Evolutionary conservation across 768 basidiomycete species (phyloP), one percentile per base, ranked within the genome.

Genomic region (Hysterangium stoloniferum): DNA sequence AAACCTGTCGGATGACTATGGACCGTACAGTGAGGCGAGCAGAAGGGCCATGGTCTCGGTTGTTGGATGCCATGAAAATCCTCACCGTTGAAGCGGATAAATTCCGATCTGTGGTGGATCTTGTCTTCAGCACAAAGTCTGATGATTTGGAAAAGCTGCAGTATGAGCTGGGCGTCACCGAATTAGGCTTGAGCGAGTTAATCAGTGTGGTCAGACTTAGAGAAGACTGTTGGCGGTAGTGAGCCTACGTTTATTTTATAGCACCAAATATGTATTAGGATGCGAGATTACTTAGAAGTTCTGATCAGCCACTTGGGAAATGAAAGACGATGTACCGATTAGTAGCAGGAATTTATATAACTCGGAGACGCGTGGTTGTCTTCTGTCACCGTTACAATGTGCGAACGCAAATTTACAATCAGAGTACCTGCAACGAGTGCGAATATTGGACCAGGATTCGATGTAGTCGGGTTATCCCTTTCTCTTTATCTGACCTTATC

Each of bases 371-470:
- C n/a, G n/a, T n/a, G n/a, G n/a, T n/a, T n/a, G n/a, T n/a, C n/a
- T n/a, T n/a, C n/a, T n/a, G n/a, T n/a, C n/a, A n/a, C n/a, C n/a
- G n/a, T n/a, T n/a, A n/a, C n/a, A n/a, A n/a, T n/a, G n/a, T n/a
- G n/a, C n/a, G n/a, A n/a, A n/a, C n/a, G n/a, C n/a, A n/a, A n/a
- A n/a, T 67, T 92, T 68, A 74, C 71, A 32, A 90, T 99, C 66
- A 78, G 75, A 56, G 86, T 98, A 46, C 95, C 95, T 8, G 92
- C 92, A n/a, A 97, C 95, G 2, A 93, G 94, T 56, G 95, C 95
- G 57, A 99, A 99, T 72, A 93, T 99, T 62, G 95, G 95, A 2
- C 95, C 95, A 34, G 95, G 95, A 22, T 99, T 99, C 68, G 96
- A 99, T 66, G 96, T 98, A 56, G 92, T 97, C 57, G 96, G 96